Percentiles rank a stretch among this genome's conserved stretches.
Conservation (phyloP, 2,329 filamentous ascomycete genomes). For the Ophiosphaerella herpotricha region DNA sequence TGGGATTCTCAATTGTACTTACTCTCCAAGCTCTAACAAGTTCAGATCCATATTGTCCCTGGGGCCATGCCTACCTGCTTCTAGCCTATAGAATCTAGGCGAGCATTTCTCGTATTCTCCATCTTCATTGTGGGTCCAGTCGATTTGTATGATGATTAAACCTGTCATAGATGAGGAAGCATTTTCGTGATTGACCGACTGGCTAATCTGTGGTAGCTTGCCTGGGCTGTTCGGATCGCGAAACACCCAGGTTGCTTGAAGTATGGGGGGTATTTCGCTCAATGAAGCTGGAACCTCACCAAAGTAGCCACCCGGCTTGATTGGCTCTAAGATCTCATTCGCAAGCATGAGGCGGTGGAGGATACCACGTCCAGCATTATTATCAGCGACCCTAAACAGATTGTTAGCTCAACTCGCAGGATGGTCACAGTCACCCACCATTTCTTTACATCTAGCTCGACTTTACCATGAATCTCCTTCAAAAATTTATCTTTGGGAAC, state of each 20-base stretch:
- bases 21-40: slow-evolving; percentile 39
- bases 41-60: slow-evolving; percentile 38
- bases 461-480: slow-evolving; percentile 13
- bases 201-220: slow-evolving; percentile 1
- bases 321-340: slow-evolving; percentile 29
- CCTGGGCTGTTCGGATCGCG: slow-evolving; percentile 24
- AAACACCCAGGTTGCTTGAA: slow-evolving; percentile 38
- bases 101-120: slow-evolving; percentile 35
- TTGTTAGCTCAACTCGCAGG: background rate
- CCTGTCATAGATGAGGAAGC: background rate
- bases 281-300: slow-evolving; percentile 21
- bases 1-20: slow-evolving; percentile 3
- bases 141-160: slow-evolving; percentile 32
- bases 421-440: slow-evolving; percentile 20
- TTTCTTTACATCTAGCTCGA: slow-evolving; percentile 23
- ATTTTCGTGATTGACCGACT: background rate
- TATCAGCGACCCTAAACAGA: slow-evolving; percentile 22
- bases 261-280: slow-evolving; percentile 23
- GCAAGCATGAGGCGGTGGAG: slow-evolving; percentile 23
- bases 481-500: slow-evolving; percentile 17
- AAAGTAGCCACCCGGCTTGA: slow-evolving; percentile 21
- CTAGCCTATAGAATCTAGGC: slow-evolving; percentile 27
- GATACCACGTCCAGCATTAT: slow-evolving; percentile 24
- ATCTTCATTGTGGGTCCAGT: slow-evolving; percentile 40
- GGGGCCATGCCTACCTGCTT: slow-evolving; percentile 13